Base-by-base conservation (phyloP, 108 stramenopile genomes). In the Nitzschia sp. region DNA sequence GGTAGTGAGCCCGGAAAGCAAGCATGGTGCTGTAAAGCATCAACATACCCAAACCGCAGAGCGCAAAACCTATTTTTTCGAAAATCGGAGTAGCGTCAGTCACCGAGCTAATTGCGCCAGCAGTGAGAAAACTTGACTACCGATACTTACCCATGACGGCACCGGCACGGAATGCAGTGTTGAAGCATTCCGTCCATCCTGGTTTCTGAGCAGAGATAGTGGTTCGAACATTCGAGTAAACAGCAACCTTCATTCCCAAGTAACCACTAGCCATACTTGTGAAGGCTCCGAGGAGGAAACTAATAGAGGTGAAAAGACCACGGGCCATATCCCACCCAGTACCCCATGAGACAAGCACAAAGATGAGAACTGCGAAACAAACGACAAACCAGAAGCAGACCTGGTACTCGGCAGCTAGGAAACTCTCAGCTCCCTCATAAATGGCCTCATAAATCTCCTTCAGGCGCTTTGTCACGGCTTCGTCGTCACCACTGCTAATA, bases 221-320 rank as follows among this genome's bases (percentile, higher is more conserved):
- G 42, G 97, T 98, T 65, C 97, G 94, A 28, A 97, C 97, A 70
- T 97, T 99, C 59, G 96, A 92, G 77, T 86, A 95, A 49, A 97
- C 97, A 46, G 98, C 98, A 29, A 98, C 96, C 86, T 95, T 95
- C 98, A 99, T 99, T 53, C 98, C 98, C 68, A 97, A 85, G 71
- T 91, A 94, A 64, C 86, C 96, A 79, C 89, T 94, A 72, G 77
- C 97, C 95, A 83, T 81, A 56, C 78, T 78, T 25, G 90, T 91
- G 35, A 83, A 72, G 49, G 97, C 97, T 57, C 98, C 98, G 23
- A 98, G 75, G 46, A 98, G 70, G 81, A 99, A 98, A 42, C 91
- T 85, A 34, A 97, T 56, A 4, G 95, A 85, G 25, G 97, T 98
- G 86, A 96, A 92, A 29, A 85, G 56, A 23, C 98, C 98, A 70